These are phyloP conservation scores for Pichia scutulata DNA, from an alignment of 805 yeast species.

Conservation along the genomic window DNA sequence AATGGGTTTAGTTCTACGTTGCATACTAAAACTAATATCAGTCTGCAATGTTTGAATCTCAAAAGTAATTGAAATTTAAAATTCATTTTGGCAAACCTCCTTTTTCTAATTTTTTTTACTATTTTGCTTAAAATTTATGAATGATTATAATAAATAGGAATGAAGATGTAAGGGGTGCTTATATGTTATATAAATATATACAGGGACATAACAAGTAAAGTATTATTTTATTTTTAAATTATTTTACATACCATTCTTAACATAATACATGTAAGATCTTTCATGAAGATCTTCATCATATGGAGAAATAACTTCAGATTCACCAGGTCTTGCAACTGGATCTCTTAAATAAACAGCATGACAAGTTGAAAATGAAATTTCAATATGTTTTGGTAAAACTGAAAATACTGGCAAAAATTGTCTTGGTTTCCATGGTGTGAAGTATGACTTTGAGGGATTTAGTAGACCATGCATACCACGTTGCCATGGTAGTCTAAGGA, in stretches of 20 bases:
- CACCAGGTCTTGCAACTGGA: conserved; percentile 96
- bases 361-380: conserved; percentile 83
- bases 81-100: not conserved
- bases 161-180: not conserved
- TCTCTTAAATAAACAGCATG: conserved; percentile 96
- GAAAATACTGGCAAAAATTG: conserved; percentile 91
- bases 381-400: conserved; percentile 84
- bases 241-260: conserved; percentile 50
- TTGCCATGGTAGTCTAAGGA: conserved; percentile 77
- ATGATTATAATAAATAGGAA: not conserved
- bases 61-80: not conserved
- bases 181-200: not conserved
- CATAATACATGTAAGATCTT: conserved; percentile 91
- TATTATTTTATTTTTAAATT: not conserved
- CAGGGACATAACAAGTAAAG: not conserved
- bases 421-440: conserved; percentile 96
- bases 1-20: no score
- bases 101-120: not conserved
- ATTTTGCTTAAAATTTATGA: not conserved
- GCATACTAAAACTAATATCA: no score
- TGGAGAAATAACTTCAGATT: conserved; percentile 91
- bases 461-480: conserved; percentile 69
- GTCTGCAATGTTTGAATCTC: not conserved
- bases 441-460: conserved; percentile 71
- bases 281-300: conserved; percentile 76